These are phyloP conservation scores for Tolypocladium tropicale DNA, from an alignment of 2,329 filamentous ascomycete species.

Conservation along the genomic window DNA sequence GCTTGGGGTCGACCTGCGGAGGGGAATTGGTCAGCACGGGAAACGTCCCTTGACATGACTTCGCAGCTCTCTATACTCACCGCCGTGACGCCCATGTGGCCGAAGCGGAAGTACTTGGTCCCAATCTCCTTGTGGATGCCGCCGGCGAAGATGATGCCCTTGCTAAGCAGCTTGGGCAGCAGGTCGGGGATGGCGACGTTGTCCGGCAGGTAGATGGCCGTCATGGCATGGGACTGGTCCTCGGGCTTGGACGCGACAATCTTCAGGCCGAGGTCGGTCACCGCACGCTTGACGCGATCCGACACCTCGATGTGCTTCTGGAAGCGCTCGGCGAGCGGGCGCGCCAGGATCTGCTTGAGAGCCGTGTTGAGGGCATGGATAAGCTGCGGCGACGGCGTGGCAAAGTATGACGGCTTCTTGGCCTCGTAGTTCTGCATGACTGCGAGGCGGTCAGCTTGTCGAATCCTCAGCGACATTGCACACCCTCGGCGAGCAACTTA, in stretches of 20 bases:
- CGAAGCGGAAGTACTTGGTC: constrained; percentile 86
- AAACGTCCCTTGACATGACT: too few relatives aligned
- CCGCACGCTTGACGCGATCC: constrained; percentile 75
- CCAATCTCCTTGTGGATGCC: constrained; percentile 95
- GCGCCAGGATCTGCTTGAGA: constrained; percentile 74
- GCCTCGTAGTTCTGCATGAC: constrained; percentile 99
- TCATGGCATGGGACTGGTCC: constrained; percentile 96
- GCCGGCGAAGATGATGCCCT: constrained; percentile 87
- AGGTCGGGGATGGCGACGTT: constrained; percentile 71
- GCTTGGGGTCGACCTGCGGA: constrained; percentile 57
- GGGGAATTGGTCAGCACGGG: not conserved
- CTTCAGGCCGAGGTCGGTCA: constrained; percentile 72
- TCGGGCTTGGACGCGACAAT: constrained; percentile 78
- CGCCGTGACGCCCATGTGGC: constrained; percentile 94
- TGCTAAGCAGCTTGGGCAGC: constrained; percentile 73
- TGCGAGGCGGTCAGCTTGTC: constrained; percentile 17
- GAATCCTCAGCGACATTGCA: not conserved
- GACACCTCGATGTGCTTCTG: constrained; percentile 69
- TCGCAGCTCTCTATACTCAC: constrained; percentile 39
- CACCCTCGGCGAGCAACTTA: constrained; percentile 32
- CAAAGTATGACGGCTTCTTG: constrained; percentile 96
- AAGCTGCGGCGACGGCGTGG: constrained; percentile 89
- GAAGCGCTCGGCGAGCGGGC: constrained; percentile 73
- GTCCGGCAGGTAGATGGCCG: constrained; percentile 89
- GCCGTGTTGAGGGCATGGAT: constrained; percentile 87